A percentile compares a stretch with the other conserved stretches of the same genome.
phyloP scores from a whole-genome alignment of 768 basidiomycete genomes.

The Collybia sordida region DNA sequence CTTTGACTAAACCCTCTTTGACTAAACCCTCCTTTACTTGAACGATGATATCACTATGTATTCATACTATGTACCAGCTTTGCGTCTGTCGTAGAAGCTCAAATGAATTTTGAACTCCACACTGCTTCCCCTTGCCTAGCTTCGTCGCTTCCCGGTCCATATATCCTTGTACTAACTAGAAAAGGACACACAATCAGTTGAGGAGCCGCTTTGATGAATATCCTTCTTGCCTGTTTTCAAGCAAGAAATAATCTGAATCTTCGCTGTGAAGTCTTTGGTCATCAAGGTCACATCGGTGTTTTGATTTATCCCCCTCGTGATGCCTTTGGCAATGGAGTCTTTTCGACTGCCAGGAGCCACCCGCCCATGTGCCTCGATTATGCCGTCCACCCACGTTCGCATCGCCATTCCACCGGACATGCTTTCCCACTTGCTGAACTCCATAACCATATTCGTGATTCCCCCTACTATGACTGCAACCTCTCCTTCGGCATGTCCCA shows the following conservation, averaged over 20 bases:
- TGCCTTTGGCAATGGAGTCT: conserved; percentile 45
- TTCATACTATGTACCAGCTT: neutral
- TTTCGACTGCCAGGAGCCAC: conserved; percentile 30
- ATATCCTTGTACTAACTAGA: conserved; percentile 48
- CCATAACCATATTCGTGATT: conserved; percentile 52
- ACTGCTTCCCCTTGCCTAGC: conserved; percentile 50
- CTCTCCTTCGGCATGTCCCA: conserved; percentile 48
- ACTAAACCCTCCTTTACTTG: neutral
- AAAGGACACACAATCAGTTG: conserved; percentile 16
- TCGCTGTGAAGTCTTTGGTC: conserved; percentile 53
- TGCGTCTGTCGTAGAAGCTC: conserved; percentile 6
- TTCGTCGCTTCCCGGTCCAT: conserved; percentile 46
- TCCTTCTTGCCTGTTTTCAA: conserved; percentile 47
- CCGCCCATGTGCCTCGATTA: conserved; percentile 42
- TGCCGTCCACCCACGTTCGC: conserved; percentile 51
- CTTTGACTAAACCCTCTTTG: neutral
- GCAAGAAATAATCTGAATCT: conserved; percentile 53
- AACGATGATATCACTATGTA: conserved; percentile 7
- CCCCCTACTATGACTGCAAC: conserved; percentile 50
- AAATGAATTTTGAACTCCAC: conserved; percentile 55
- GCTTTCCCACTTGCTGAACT: conserved; percentile 56
- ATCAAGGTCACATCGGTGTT: conserved; percentile 47
- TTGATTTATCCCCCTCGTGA: conserved; percentile 51
- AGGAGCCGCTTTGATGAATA: neutral
- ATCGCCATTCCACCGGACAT: conserved; percentile 58